Conservation (phyloP, 1,139 yeast species). For the Saccharomyces uvarum region DNA sequence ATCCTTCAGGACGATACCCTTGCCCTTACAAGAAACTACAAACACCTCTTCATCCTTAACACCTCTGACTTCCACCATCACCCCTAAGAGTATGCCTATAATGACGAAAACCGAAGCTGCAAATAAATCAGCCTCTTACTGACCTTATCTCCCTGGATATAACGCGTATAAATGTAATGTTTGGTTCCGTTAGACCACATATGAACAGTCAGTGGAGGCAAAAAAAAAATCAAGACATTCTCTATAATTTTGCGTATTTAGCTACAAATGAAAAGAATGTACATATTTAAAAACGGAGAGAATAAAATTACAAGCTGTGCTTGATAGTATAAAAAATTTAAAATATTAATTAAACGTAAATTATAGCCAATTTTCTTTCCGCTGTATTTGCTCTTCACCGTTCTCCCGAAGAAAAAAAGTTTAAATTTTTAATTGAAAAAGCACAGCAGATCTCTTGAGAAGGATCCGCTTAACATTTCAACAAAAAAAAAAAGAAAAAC, state of each 20-base stretch:
- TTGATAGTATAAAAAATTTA: background rate
- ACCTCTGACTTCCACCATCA: background rate
- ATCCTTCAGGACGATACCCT: background rate
- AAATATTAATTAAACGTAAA: background rate
- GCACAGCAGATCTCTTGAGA: background rate
- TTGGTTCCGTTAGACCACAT: background rate
- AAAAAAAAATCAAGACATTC: background rate
- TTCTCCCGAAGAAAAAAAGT: background rate
- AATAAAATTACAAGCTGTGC: background rate
- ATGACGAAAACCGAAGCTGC: background rate
- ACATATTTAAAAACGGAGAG: background rate
- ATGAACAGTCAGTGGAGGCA: background rate
- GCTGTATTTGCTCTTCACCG: background rate
- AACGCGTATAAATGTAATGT: background rate
- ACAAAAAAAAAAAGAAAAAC: background rate
- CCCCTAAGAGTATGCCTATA: background rate
- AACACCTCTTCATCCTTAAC: background rate
- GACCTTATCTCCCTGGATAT: background rate
- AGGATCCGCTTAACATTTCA: background rate
- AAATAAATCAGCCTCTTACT: background rate
- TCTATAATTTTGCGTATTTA: background rate
- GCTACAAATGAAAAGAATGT: background rate
- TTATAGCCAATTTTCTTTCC: background rate
- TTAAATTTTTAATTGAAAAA: background rate
- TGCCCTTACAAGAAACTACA: background rate